Evolutionary conservation across 2,329 filamentous ascomycete species (phyloP).

Genomic region (Talaromyces atroroseus): DNA sequence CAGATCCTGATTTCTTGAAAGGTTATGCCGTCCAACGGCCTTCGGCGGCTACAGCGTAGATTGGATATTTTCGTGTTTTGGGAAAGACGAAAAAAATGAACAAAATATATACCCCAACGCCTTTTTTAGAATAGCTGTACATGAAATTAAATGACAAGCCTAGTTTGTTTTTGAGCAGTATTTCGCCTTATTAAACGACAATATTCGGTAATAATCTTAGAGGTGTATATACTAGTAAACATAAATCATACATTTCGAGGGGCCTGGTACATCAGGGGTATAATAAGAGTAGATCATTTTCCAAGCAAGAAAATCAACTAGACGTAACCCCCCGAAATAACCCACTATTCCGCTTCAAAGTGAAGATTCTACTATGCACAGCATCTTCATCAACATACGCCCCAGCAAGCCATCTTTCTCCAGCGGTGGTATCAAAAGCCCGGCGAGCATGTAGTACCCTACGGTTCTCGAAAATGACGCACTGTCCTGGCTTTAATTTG

Average conservation of each 20-base stretch:
- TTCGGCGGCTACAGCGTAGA: constrained; percentile 13
- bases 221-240: no score
- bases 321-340: not conserved
- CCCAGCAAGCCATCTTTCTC: constrained; percentile 76
- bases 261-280: no score
- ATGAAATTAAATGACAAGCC: constrained; percentile 1
- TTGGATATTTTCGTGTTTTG: not conserved
- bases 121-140: not conserved
- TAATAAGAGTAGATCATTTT: no score
- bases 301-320: no score
- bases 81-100: constrained; percentile 1
- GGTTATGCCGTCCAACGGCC: constrained; percentile 55
- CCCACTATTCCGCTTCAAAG: constrained; percentile 6
- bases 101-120: constrained; percentile 6
- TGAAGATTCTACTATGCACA: constrained; percentile 28
- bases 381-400: constrained; percentile 71
- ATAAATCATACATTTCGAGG: no score
- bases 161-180: no score
- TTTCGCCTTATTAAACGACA: no score
- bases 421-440: constrained; percentile 61
- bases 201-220: no score
- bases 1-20: constrained; percentile 74
- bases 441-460: constrained; percentile 77
- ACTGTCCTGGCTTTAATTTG: constrained; percentile 73
- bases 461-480: constrained; percentile 87